Percentiles rank a stretch among this genome's conserved stretches.
Conservation (phyloP, 305 asterid species). For the Rubia peregrina region DNA sequence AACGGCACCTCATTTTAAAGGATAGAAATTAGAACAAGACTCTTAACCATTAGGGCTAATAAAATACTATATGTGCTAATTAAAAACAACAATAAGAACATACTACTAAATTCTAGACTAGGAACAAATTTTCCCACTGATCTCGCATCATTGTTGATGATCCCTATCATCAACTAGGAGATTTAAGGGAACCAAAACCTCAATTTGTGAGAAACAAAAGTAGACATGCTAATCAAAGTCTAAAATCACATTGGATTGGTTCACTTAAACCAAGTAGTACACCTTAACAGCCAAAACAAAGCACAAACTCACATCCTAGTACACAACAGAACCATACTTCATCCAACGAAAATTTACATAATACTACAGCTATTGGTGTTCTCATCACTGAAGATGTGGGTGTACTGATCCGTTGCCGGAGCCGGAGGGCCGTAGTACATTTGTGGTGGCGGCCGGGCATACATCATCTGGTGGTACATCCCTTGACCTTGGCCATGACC, state of each 20-base stretch:
- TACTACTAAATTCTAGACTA: neutral
- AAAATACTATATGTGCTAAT: too few relatives aligned
- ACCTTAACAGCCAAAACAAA: slow-evolving; percentile 4
- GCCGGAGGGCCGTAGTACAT: slow-evolving; percentile 36
- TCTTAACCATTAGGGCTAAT: too few relatives aligned
- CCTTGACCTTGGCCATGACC: slow-evolving; percentile 32
- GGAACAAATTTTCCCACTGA: neutral
- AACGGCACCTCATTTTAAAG: too few relatives aligned
- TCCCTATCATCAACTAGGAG: neutral
- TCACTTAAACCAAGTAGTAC: slow-evolving; percentile 2
- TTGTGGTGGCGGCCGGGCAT: slow-evolving; percentile 26
- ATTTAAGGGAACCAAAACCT: slow-evolving; percentile 3
- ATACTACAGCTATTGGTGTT: slow-evolving; percentile 59
- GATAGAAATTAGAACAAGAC: too few relatives aligned
- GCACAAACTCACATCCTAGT: slow-evolving; percentile 13
- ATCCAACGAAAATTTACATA: slow-evolving; percentile 37
- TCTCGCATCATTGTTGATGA: neutral
- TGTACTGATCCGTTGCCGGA: slow-evolving; percentile 33
- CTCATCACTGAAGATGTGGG: slow-evolving; percentile 68
- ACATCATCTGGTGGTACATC: slow-evolving; percentile 41
- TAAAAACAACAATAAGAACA: too few relatives aligned
- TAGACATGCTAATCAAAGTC: neutral
- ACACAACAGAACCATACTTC: slow-evolving; percentile 5
- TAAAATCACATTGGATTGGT: slow-evolving; percentile 4
- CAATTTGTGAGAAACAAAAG: neutral